These are phyloP conservation scores for Ustulina deusta DNA, from an alignment of 2,329 filamentous ascomycete genomes.

Conservation along the genomic window DNA sequence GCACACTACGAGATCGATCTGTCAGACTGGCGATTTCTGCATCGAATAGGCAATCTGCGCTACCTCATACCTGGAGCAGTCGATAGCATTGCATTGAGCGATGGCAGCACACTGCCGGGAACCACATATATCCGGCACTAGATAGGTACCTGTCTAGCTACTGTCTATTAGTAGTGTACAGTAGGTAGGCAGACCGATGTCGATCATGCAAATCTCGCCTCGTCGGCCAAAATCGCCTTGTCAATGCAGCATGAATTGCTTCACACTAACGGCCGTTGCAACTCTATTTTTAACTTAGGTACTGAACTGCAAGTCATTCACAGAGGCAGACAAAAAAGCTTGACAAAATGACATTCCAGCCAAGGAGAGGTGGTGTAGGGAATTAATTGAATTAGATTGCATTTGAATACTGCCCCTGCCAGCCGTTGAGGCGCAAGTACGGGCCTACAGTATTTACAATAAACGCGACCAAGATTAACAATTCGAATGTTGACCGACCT, in stretches of 20 bases:
- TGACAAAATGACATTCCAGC: neutral
- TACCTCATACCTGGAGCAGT: too few relatives aligned
- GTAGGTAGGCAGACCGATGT: neutral
- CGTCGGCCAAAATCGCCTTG: slow-evolving; percentile 22
- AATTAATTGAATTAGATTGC: too few relatives aligned
- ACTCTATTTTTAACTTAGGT: slow-evolving; percentile 41
- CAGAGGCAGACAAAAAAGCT: neutral
- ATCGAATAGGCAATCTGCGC: neutral
- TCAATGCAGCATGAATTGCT: slow-evolving; percentile 23
- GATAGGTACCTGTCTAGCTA: neutral
- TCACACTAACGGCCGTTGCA: slow-evolving; percentile 26
- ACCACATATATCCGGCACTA: too few relatives aligned
- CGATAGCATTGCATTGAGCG: too few relatives aligned
- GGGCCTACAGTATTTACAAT: neutral
- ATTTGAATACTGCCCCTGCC: neutral
- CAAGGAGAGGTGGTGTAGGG: too few relatives aligned
- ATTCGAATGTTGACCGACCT: too few relatives aligned
- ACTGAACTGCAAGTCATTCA: slow-evolving; percentile 17
- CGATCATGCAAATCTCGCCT: slow-evolving; percentile 14
- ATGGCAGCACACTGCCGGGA: neutral
- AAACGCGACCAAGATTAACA: neutral
- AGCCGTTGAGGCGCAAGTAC: neutral
- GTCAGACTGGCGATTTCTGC: neutral
- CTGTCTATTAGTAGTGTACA: neutral
- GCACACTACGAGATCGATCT: too few relatives aligned